Conservation (phyloP, 805 yeast species). For the Candida vartiovaarae region DNA sequence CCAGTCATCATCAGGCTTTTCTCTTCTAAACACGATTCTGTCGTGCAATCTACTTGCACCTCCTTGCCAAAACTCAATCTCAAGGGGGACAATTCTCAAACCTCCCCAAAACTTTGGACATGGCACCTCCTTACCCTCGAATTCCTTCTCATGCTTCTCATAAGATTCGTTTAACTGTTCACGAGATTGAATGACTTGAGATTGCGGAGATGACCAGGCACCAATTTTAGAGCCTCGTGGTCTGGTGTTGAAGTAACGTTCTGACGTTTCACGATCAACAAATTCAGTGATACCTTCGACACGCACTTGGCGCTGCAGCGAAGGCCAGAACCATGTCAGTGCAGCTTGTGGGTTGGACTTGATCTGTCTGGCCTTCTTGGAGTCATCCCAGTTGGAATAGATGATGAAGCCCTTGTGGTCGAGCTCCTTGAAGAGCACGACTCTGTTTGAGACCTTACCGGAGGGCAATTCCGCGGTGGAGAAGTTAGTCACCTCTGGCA, state of each 20-base stretch:
- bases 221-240: slow-evolving; percentile 93
- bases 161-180: slow-evolving; percentile 55
- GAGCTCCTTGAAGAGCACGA: slow-evolving; percentile 82
- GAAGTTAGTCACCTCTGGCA: slow-evolving; percentile 84
- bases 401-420: slow-evolving; percentile 79
- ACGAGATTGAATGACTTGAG: slow-evolving; percentile 49
- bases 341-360: slow-evolving; percentile 72
- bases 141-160: slow-evolving; percentile 42
- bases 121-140: slow-evolving; percentile 60
- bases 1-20: slow-evolving; percentile 49
- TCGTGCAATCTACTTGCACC: slow-evolving; percentile 86
- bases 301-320: slow-evolving; percentile 84
- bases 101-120: slow-evolving; percentile 98
- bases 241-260: slow-evolving; percentile 74
- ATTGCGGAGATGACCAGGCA: slow-evolving; percentile 95
- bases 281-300: slow-evolving; percentile 81
- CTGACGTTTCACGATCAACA: slow-evolving; percentile 65
- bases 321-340: slow-evolving; percentile 87
- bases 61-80: slow-evolving; percentile 98
- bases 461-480: slow-evolving; percentile 84
- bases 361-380: slow-evolving; percentile 74
- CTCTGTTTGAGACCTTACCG: slow-evolving; percentile 83
- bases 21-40: slow-evolving; percentile 66
- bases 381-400: slow-evolving; percentile 86
- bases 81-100: slow-evolving; percentile 75